Evolutionary conservation across 2,329 filamentous ascomycete species (phyloP).

Genomic region (Peltaster fructicola): DNA sequence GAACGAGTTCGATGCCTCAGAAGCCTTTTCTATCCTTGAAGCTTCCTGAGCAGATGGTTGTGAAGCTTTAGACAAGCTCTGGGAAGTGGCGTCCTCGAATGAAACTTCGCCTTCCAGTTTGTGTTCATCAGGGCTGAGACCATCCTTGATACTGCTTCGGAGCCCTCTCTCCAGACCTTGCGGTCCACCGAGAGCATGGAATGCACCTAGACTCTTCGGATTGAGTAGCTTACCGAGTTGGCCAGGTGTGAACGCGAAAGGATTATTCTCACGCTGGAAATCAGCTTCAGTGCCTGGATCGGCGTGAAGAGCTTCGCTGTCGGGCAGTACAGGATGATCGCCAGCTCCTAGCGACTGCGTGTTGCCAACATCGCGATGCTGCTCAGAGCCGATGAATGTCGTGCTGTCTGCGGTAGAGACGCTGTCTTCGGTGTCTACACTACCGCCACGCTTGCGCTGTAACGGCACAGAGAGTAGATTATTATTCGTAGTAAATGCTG

Average conservation of each 20-base stretch:
- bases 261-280: conserved; percentile 59
- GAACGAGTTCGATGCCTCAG: conserved; percentile 22
- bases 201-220: conserved; percentile 58
- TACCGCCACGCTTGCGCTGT: conserved; percentile 45
- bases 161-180: conserved; percentile 57
- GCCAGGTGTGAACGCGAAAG: conserved; percentile 69
- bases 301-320: conserved; percentile 52
- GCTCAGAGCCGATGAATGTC: conserved; percentile 36
- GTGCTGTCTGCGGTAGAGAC: conserved; percentile 42
- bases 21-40: conserved; percentile 10
- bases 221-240: conserved; percentile 68
- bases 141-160: conserved; percentile 44
- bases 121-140: conserved; percentile 54
- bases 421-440: conserved; percentile 44
- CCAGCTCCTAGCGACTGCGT: conserved; percentile 18
- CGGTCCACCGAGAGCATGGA: conserved; percentile 58
- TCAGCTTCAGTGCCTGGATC: conserved; percentile 61
- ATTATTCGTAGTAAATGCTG: conserved; percentile 34
- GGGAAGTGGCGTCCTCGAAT: conserved; percentile 44
- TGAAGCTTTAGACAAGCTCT: conserved; percentile 6
- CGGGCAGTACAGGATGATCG: conserved; percentile 38
- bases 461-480: conserved; percentile 47
- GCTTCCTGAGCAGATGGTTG: conserved; percentile 14
- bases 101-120: conserved; percentile 44
- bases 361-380: conserved; percentile 17